phyloP scores from a whole-genome alignment of 257 asterid genomes.

The Primulina eburnea region DNA sequence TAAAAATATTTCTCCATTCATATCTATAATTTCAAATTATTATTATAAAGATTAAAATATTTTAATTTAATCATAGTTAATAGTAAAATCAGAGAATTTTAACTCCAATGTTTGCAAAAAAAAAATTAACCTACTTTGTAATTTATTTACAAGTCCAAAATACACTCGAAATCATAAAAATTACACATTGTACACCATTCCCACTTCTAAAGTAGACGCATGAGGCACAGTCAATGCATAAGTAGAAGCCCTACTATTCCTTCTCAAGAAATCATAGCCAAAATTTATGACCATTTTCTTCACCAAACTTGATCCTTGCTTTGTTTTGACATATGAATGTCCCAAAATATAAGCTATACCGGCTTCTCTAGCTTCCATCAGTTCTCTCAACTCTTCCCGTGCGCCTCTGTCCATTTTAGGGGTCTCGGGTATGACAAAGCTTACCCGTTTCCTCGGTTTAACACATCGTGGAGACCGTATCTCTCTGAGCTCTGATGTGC shows the following conservation, averaged over 20 bases:
- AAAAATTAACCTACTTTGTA: not conserved
- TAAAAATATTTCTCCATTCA: too few relatives aligned
- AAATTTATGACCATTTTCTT: constrained; percentile 69
- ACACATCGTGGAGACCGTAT: constrained; percentile 34
- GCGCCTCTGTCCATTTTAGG: constrained; percentile 44
- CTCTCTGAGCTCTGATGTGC: constrained; percentile 51
- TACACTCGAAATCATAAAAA: constrained; percentile 6
- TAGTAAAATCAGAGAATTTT: too few relatives aligned
- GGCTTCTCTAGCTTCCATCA: constrained; percentile 87
- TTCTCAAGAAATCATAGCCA: constrained; percentile 84
- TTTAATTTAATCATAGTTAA: too few relatives aligned
- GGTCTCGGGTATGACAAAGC: constrained; percentile 73
- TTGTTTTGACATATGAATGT: constrained; percentile 77
- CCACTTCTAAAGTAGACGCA: constrained; percentile 91
- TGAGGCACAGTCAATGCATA: constrained; percentile 67
- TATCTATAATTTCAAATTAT: too few relatives aligned
- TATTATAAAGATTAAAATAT: too few relatives aligned
- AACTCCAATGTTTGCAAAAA: too few relatives aligned
- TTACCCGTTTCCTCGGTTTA: constrained; percentile 55
- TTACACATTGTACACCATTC: constrained; percentile 87
- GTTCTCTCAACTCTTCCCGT: constrained; percentile 58
- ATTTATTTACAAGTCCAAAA: not conserved
- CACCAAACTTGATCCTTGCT: constrained; percentile 68
- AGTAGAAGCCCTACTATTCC: constrained; percentile 69
- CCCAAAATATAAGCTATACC: constrained; percentile 86